Percentiles rank a stretch among this genome's conserved stretches.
phyloP scores from a whole-genome alignment of 1,139 yeast species.

The Scheffersomyces parashehatae region DNA sequence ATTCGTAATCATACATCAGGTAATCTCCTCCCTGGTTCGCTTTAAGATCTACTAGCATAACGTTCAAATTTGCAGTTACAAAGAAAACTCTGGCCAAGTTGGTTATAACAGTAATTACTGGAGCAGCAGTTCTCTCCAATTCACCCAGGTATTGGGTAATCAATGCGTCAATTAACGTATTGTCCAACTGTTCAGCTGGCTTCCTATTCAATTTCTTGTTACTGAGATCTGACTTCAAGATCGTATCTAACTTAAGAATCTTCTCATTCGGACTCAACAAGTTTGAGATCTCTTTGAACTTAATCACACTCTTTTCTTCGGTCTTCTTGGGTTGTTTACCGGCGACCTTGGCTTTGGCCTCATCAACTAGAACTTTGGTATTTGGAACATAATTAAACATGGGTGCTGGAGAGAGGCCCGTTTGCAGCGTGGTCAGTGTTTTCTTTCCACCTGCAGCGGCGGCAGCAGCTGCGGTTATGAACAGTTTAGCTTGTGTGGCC shows the following conservation, averaged over 20 bases:
- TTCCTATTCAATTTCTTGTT: constrained; percentile 24
- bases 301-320: constrained; percentile 15
- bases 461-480: background rate
- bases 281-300: constrained; percentile 36
- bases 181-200: constrained; percentile 30
- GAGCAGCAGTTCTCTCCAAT: constrained; percentile 35
- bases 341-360: background rate
- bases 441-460: background rate
- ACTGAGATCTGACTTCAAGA: constrained; percentile 39
- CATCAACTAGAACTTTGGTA: background rate
- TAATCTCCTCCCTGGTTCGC: constrained; percentile 60
- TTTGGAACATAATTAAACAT: too few species aligned
- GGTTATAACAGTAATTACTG: constrained; percentile 52
- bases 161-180: constrained; percentile 38
- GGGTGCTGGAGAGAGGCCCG: background rate
- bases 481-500: background rate
- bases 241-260: constrained; percentile 43
- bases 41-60: constrained; percentile 45
- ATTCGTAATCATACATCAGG: constrained; percentile 79
- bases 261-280: constrained; percentile 38
- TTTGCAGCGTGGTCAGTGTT: too few species aligned
- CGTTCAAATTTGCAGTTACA: constrained; percentile 37
- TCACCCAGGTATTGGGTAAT: constrained; percentile 38
- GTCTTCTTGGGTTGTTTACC: background rate
- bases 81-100: constrained; percentile 47